Conservation (phyloP, 495 filamentous ascomycete species). For the Penicillium macrosclerotiorum region DNA sequence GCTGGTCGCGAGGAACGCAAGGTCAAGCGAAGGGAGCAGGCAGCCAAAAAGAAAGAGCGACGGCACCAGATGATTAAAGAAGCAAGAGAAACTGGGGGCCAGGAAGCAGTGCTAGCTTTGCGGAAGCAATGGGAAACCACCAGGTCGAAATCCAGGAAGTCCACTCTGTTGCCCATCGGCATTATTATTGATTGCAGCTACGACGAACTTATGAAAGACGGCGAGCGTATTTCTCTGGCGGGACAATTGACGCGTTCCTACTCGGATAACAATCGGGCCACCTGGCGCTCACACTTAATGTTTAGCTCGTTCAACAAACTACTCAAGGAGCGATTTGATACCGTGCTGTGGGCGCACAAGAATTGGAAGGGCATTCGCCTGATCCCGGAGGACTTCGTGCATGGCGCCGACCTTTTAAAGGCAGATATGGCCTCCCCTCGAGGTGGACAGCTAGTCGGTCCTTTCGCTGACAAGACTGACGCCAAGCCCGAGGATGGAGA, state of each 20-base stretch:
- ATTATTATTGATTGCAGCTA: conserved; percentile 90
- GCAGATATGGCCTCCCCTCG: conserved; percentile 53
- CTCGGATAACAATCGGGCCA: conserved; percentile 72
- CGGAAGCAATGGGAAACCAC: conserved; percentile 36
- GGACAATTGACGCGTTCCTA: conserved; percentile 84
- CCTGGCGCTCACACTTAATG: conserved; percentile 64
- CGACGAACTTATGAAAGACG: conserved; percentile 80
- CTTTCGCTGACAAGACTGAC: conserved; percentile 45
- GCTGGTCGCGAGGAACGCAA: conserved; percentile 67
- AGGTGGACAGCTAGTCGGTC: conserved; percentile 54
- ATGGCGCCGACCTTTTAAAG: conserved; percentile 58
- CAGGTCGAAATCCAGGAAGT: conserved; percentile 27
- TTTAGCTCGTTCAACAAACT: conserved; percentile 74
- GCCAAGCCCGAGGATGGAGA: conserved; percentile 49
- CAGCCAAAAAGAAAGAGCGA: conserved; percentile 59
- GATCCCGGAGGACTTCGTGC: conserved; percentile 64
- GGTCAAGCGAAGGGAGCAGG: conserved; percentile 67
- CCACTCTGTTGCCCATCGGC: conserved; percentile 64
- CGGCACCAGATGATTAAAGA: conserved; percentile 43
- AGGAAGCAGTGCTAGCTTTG: conserved; percentile 29
- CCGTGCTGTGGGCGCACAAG: conserved; percentile 60
- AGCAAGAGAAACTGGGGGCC: conserved; percentile 25
- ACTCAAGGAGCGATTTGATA: conserved; percentile 78
- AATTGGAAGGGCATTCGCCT: conserved; percentile 79
- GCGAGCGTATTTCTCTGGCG: conserved; percentile 77